These are phyloP conservation scores for Candida sanyaensis DNA, from an alignment of 1,139 yeast species.

Conservation along the genomic window DNA sequence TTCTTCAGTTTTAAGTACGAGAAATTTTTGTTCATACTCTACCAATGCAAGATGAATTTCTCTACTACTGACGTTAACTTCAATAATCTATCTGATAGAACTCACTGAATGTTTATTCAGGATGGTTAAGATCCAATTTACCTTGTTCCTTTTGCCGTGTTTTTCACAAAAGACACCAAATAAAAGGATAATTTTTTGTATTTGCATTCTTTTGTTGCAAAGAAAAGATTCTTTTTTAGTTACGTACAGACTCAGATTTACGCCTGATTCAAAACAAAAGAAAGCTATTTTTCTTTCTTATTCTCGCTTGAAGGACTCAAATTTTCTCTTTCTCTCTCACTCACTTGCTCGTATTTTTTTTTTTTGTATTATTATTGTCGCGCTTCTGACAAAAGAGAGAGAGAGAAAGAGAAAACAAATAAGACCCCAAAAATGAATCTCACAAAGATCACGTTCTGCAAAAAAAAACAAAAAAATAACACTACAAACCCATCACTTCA, in stretches of 20 bases:
- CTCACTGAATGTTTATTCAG: too few species aligned
- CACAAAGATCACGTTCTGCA: slow-evolving; percentile 5
- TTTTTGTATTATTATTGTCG: not conserved
- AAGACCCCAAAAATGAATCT: not conserved
- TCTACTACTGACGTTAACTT: too few species aligned
- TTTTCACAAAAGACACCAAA: not conserved
- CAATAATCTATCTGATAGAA: too few species aligned
- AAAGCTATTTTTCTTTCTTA: not conserved
- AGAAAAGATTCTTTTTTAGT: not conserved
- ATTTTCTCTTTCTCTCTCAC: not conserved
- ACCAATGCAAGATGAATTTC: too few species aligned
- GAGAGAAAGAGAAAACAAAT: not conserved
- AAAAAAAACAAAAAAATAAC: not conserved
- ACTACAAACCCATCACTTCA: not conserved
- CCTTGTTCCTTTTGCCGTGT: not conserved
- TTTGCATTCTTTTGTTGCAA: not conserved
- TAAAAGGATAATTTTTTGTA: not conserved
- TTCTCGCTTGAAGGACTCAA: not conserved
- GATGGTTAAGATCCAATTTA: not conserved
- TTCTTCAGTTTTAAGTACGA: not conserved
- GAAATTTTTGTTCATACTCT: not conserved
- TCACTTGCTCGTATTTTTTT: not conserved
- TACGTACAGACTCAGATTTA: slow-evolving; percentile 1
- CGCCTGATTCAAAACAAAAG: not conserved
- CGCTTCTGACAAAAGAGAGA: not conserved